Evolutionary conservation across 495 filamentous ascomycete genomes (phyloP), one percentile per base, ranked within the genome.

Genomic region (Penicillium verhagenii): DNA sequence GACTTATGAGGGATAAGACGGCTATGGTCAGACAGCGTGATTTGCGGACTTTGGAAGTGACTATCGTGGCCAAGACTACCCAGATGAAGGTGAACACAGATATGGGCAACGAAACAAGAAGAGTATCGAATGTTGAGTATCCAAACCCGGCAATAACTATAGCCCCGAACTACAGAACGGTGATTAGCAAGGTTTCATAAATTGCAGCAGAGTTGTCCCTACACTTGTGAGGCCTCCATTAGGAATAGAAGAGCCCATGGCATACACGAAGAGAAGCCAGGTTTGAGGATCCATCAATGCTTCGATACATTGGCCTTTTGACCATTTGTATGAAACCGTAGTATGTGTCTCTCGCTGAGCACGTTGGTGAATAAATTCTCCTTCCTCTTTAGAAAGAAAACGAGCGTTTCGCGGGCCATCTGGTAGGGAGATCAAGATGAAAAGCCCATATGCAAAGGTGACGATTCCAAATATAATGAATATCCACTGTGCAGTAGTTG

Each of bases 301-400:
- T 50, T 80, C 78, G 23, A 56, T 58, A 33, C 73, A 67, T 50
- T 85, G 82, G n/a, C n/a, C n/a, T n/a, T n/a, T n/a, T n/a, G n/a
- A n/a, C n/a, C n/a, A n/a, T n/a, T n/a, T n/a, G n/a, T n/a, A n/a
- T 6, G 70, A 62, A 55, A 58, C 70, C 39, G 81, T 75, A 55
- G 80, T 80, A 11, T 70, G 62, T 50, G 79, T 79, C 6, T 54
- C 47, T 9, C 39, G 21, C 13, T 16, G 29, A 2, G 44, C 16
- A 10, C 52, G 16, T 2, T 21, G 29, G 10, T 40, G 14, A 6
- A 31, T 20, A 56, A 81, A 72, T 16, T 75, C 52, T 20, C 70
- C 72, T 24, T 81, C 76, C 16, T 72, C 61, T 8, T 73, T 61
- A 2, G 58, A 67, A 14, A 79, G 68, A 48, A 73, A 77, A n/a